Evolutionary conservation across 495 filamentous ascomycete species (phyloP), one percentile per base, ranked within the genome.

Genomic region (Mytilinidion resinicola): DNA sequence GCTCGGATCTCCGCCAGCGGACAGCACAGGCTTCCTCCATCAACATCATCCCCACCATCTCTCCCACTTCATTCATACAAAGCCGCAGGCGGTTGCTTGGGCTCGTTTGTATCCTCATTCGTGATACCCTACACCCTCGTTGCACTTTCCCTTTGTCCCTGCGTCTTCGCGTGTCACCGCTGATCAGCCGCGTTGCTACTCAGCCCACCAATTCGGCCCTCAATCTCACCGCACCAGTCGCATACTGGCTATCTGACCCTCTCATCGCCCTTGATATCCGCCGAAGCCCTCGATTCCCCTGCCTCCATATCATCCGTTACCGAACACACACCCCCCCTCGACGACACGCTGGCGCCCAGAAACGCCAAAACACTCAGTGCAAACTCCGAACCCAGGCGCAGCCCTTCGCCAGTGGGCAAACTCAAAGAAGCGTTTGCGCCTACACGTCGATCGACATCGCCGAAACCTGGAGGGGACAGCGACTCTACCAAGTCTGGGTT

Each of bases 191-290:
- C 15, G 9, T 48, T 49, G 20, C 14, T 12, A 42, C 60, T 34
- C 65, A 83, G 81, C 53, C 74, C 77, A 48, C 84, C 81, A 56
- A 35, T 64, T 42, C 55, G 72, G 37, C 87, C 82, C 63, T 74
- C 73, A 57, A 79, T 88, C 54, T 84, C 85, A 42, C 78, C 84
- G 33, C 86, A 85, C 71, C 79, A 85, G 38, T 92, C 89, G 30
- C 89, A 93, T 68, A 77, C 84, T 61, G 89, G 85, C 55, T 87
- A 88, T 70, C 77, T 91, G 53, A 92, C 90, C 33, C 83, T 87
- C 11, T 92, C 89, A 14, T 91, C 90, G 25, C 90, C 89, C 33
- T 73, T 91, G 52, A 81, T 93, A 36, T 50, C 69, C 17, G 61
- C 69, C 33, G 83, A 85, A 62, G 80, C 72, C 64, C 80, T 75